Percentiles rank a stretch among this genome's conserved stretches.
Conservation (phyloP, 495 filamentous ascomycete genomes). For the Penicillium verhagenii region DNA sequence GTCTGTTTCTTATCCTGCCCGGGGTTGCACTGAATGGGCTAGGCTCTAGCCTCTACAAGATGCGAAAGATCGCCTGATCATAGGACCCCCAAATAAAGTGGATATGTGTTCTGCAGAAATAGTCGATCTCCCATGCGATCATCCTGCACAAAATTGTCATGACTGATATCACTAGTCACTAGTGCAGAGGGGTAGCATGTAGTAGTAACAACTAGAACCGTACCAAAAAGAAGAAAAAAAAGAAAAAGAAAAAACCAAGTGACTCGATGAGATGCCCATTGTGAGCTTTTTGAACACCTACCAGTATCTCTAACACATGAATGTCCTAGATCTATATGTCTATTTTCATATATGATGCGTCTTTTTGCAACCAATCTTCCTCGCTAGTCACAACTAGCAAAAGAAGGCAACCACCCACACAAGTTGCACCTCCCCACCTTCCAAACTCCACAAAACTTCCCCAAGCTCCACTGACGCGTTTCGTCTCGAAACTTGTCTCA, state of each 20-base stretch:
- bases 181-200: background rate
- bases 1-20: background rate
- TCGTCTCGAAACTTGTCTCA: slow-evolving; percentile 9
- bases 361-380: background rate
- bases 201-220: background rate
- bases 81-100: slow-evolving; percentile 4
- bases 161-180: background rate
- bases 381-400: background rate
- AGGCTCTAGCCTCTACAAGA: background rate
- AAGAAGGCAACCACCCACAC: background rate
- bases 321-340: too few species aligned
- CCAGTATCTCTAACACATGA: too few species aligned
- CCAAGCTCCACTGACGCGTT: slow-evolving; percentile 8
- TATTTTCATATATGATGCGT: too few species aligned
- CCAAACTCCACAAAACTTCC: background rate
- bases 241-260: too few species aligned
- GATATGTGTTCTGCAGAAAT: slow-evolving; percentile 5
- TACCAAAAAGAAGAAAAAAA: background rate
- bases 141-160: slow-evolving; percentile 1
- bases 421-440: background rate
- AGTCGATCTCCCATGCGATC: slow-evolving; percentile 22
- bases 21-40: slow-evolving; percentile 2
- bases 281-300: too few species aligned
- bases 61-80: slow-evolving; percentile 8
- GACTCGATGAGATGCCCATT: too few species aligned